These are phyloP conservation scores for Vitis hybrid DNA, from an alignment of 177 flowering plant species.

Conservation along the genomic window DNA sequence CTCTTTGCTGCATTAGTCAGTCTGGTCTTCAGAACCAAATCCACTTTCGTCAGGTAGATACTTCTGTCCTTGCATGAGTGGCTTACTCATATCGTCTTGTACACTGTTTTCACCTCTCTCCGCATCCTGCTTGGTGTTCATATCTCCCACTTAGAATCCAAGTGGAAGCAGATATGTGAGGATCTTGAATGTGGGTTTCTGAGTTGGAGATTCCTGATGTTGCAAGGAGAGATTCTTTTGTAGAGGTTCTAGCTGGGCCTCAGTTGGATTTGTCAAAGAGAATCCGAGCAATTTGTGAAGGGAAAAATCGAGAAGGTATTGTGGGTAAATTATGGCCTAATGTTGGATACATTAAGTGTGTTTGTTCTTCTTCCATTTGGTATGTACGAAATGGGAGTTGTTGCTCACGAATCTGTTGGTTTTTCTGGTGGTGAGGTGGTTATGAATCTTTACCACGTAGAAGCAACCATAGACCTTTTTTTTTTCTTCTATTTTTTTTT, in stretches of 20 bases:
- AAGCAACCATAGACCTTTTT: too few species aligned
- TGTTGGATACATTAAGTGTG: slow-evolving; percentile 35
- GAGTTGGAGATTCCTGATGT: slow-evolving; percentile 28
- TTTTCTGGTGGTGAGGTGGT: slow-evolving; percentile 40
- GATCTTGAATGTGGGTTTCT: slow-evolving; percentile 43
- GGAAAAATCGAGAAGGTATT: slow-evolving; percentile 33
- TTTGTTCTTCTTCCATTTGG: slow-evolving; percentile 42
- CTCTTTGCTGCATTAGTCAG: slow-evolving; percentile 19
- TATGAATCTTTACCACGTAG: slow-evolving; percentile 13
- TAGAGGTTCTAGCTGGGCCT: slow-evolving; percentile 38
- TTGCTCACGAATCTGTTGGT: slow-evolving; percentile 29
- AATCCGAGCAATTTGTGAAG: slow-evolving; percentile 29
- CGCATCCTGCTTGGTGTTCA: slow-evolving; percentile 34
- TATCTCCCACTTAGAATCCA: slow-evolving; percentile 31
- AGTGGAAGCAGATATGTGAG: slow-evolving; percentile 43
- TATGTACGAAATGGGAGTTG: background rate
- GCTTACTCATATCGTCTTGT: slow-evolving; percentile 29
- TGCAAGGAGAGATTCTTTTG: slow-evolving; percentile 39
- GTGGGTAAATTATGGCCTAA: slow-evolving; percentile 44
- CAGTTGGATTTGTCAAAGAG: slow-evolving; percentile 31
- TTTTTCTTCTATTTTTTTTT: too few species aligned
- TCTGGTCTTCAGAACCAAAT: slow-evolving; percentile 2
- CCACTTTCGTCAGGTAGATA: slow-evolving; percentile 11
- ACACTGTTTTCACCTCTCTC: slow-evolving; percentile 20
- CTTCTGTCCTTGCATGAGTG: slow-evolving; percentile 34